Percentiles rank a stretch among this genome's conserved stretches.
phyloP scores from a whole-genome alignment of 2,329 filamentous ascomycete species.

The Niveomyces coronatus region DNA sequence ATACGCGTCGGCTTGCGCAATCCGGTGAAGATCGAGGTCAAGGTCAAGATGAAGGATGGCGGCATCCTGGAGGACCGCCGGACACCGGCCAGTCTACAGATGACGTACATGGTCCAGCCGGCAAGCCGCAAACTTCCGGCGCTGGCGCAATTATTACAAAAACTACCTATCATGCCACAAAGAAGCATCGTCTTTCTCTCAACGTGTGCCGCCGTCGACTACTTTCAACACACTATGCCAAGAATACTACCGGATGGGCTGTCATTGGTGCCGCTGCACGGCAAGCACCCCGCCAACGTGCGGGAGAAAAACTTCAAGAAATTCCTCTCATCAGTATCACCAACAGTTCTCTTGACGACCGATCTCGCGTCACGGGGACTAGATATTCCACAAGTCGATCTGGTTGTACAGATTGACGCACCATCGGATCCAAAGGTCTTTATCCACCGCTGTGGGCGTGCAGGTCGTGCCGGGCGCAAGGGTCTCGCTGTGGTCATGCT shows the following conservation, averaged over 20 bases:
- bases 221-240: slow-evolving; percentile 75
- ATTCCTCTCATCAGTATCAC: slow-evolving; percentile 64
- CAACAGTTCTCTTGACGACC: slow-evolving; percentile 79
- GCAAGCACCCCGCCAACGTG: slow-evolving; percentile 81
- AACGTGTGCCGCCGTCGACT: slow-evolving; percentile 90
- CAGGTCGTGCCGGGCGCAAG: slow-evolving; percentile 77
- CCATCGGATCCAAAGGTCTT: slow-evolving; percentile 87
- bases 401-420: slow-evolving; percentile 80
- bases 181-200: slow-evolving; percentile 88
- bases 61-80: slow-evolving; percentile 65
- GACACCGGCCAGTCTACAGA: slow-evolving; percentile 85
- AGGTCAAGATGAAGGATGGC: slow-evolving; percentile 67
- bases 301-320: slow-evolving; percentile 78
- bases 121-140: slow-evolving; percentile 73
- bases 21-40: slow-evolving; percentile 88
- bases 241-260: slow-evolving; percentile 58
- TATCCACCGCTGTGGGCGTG: slow-evolving; percentile 83
- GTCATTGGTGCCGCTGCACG: slow-evolving; percentile 71
- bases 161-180: slow-evolving; percentile 62
- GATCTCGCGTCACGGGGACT: slow-evolving; percentile 85
- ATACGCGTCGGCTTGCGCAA: slow-evolving; percentile 87
- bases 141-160: slow-evolving; percentile 57
- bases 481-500: slow-evolving; percentile 81
- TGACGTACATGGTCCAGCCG: slow-evolving; percentile 70
- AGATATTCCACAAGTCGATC: slow-evolving; percentile 83